phyloP scores from a whole-genome alignment of 1,139 yeast genomes.

The Meyerozyma athensensis region DNA sequence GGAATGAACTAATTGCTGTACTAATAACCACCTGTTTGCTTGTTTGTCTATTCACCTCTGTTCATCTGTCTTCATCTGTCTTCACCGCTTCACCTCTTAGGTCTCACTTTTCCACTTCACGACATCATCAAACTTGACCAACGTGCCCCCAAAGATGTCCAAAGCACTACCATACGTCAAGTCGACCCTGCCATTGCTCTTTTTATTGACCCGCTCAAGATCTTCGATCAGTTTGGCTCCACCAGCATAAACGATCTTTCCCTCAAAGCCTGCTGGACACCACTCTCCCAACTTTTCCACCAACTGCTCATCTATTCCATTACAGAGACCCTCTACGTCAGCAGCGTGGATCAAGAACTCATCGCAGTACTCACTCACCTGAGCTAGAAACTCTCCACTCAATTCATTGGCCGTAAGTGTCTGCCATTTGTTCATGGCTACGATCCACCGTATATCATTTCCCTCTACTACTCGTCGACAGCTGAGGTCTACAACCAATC shows the following conservation, averaged over 20 bases:
- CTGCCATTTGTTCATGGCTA: slow-evolving; percentile 98
- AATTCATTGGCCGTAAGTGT: slow-evolving; percentile 68
- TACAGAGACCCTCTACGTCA: slow-evolving; percentile 94
- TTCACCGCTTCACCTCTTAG: background rate
- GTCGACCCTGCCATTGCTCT: slow-evolving; percentile 82
- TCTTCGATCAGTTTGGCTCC: slow-evolving; percentile 81
- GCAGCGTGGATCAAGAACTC: slow-evolving; percentile 96
- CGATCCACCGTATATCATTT: slow-evolving; percentile 60
- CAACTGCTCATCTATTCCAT: slow-evolving; percentile 80
- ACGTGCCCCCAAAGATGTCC: slow-evolving; percentile 87
- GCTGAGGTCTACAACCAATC: slow-evolving; percentile 85
- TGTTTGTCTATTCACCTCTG: no score
- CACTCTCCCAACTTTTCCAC: slow-evolving; percentile 73
- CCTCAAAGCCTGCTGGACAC: slow-evolving; percentile 53
- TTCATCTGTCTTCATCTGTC: background rate
- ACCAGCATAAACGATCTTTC: slow-evolving; percentile 91
- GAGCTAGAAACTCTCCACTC: slow-evolving; percentile 45
- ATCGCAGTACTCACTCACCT: slow-evolving; percentile 61
- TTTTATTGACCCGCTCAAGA: slow-evolving; percentile 52
- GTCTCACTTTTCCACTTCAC: slow-evolving; percentile 73
- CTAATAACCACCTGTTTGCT: no score
- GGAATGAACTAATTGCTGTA: no score
- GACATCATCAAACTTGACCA: slow-evolving; percentile 72
- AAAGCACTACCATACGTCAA: slow-evolving; percentile 88
- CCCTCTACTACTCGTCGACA: slow-evolving; percentile 51